Conservation (phyloP, 2,329 filamentous ascomycete species). For the Hymenoscyphus repandus region DNA sequence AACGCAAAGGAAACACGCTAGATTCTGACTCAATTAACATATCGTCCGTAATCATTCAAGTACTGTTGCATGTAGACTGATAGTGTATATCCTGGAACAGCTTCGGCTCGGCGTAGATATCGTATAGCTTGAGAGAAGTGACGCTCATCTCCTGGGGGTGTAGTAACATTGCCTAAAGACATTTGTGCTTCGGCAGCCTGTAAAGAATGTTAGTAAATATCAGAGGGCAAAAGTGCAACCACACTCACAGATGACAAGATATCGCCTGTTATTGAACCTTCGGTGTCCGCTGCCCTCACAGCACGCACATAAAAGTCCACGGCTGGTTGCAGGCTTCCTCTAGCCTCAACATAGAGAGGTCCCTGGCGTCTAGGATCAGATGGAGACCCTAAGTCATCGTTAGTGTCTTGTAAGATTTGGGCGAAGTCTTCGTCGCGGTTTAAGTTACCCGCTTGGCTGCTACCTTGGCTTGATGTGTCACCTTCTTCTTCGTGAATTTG, state of each 20-base stretch:
- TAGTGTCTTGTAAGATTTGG: constrained; percentile 26
- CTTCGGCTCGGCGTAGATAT: constrained; percentile 39
- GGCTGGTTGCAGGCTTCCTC: constrained; percentile 44
- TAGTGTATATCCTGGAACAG: constrained; percentile 38
- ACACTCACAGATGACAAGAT: constrained; percentile 40
- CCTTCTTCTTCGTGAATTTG: constrained; percentile 42
- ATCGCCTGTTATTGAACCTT: constrained; percentile 35
- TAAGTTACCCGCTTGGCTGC: constrained; percentile 16
- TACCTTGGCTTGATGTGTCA: constrained; percentile 28
- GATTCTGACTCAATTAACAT: constrained; percentile 18
- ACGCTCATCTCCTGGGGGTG: constrained; percentile 37
- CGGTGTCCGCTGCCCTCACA: constrained; percentile 37
- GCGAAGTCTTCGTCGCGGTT: background rate
- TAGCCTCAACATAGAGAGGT: constrained; percentile 45
- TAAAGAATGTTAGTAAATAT: background rate
- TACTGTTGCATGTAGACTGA: constrained; percentile 43
- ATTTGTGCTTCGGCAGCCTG: constrained; percentile 48
- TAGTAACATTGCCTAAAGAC: constrained; percentile 46
- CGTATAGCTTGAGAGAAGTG: constrained; percentile 42
- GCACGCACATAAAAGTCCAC: constrained; percentile 45
- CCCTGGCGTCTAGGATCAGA: constrained; percentile 30
- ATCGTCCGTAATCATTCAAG: constrained; percentile 40
- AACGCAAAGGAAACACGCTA: background rate
- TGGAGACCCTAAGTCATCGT: constrained; percentile 24
- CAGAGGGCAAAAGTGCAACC: background rate